Conservation (phyloP, 225 moss, liverwort and hornwort genomes). For the Pseudoscleropodium purum region DNA sequence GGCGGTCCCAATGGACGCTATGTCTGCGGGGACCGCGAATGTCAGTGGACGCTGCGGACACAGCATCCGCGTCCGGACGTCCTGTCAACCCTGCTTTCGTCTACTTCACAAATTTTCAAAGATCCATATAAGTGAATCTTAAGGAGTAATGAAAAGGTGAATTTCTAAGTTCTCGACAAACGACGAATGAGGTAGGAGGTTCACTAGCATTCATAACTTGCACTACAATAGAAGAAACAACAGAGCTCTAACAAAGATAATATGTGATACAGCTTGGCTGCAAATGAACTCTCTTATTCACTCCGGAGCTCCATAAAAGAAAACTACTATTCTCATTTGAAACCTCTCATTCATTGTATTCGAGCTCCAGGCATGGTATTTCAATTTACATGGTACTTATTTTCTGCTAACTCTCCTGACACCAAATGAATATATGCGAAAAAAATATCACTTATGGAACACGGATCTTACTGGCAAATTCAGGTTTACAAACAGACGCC, state of each 20-base stretch:
- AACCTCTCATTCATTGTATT: neutral
- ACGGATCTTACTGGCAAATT: conserved; percentile 62
- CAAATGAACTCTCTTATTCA: neutral
- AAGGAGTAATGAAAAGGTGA: neutral
- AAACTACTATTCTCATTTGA: neutral
- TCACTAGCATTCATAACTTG: neutral
- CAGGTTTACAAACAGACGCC: conserved; percentile 72
- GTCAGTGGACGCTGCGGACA: too few species aligned
- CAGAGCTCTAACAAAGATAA: neutral
- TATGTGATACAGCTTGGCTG: neutral
- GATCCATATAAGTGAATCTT: neutral
- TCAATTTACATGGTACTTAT: neutral
- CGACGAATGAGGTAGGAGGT: neutral
- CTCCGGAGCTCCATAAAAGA: neutral
- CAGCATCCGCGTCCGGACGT: too few species aligned
- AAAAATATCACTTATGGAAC: neutral
- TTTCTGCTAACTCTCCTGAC: neutral
- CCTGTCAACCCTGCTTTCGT: too few species aligned
- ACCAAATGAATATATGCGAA: neutral
- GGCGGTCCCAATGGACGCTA: too few species aligned
- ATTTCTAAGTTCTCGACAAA: neutral
- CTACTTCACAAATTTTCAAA: neutral
- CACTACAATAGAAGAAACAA: neutral
- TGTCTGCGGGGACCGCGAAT: too few species aligned
- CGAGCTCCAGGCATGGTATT: neutral